Percentiles rank a stretch among this genome's conserved stretches.
phyloP scores from a whole-genome alignment of 495 filamentous ascomycete genomes.

The Talaromyces adpressus region DNA sequence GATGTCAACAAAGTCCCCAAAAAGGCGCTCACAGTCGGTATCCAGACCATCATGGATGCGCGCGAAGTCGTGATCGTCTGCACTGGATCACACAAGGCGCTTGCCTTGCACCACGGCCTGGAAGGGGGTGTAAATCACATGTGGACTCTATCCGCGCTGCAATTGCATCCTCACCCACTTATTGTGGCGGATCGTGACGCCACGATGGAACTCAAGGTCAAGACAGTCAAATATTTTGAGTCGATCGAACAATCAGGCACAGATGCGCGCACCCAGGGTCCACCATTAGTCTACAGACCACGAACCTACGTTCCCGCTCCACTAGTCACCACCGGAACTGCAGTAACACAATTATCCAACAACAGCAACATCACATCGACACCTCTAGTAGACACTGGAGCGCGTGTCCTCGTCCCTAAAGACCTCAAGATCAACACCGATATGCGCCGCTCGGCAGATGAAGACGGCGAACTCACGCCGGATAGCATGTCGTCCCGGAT shows the following conservation, averaged over 20 bases:
- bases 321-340: constrained; percentile 17
- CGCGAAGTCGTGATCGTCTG: constrained; percentile 78
- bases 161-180: constrained; percentile 72
- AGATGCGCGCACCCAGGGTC: constrained; percentile 51
- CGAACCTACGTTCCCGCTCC: constrained; percentile 34
- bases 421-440: constrained; percentile 41
- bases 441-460: constrained; percentile 24
- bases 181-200: constrained; percentile 83
- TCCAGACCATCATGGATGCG: constrained; percentile 79
- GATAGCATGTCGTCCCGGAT: constrained; percentile 65
- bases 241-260: constrained; percentile 58
- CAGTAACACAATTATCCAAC: constrained; percentile 10
- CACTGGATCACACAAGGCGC: constrained; percentile 71
- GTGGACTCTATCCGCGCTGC: constrained; percentile 78
- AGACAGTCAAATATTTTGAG: constrained; percentile 67
- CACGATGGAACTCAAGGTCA: constrained; percentile 74
- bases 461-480: constrained; percentile 51
- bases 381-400: neutral
- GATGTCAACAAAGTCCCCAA: constrained; percentile 67
- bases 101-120: constrained; percentile 74
- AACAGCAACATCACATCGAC: constrained; percentile 15
- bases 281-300: constrained; percentile 36
- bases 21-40: constrained; percentile 80
- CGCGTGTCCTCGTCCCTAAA: constrained; percentile 20
- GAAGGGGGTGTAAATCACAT: constrained; percentile 82